phyloP scores from a whole-genome alignment of 768 basidiomycete genomes.

The Lentinula sp. region DNA sequence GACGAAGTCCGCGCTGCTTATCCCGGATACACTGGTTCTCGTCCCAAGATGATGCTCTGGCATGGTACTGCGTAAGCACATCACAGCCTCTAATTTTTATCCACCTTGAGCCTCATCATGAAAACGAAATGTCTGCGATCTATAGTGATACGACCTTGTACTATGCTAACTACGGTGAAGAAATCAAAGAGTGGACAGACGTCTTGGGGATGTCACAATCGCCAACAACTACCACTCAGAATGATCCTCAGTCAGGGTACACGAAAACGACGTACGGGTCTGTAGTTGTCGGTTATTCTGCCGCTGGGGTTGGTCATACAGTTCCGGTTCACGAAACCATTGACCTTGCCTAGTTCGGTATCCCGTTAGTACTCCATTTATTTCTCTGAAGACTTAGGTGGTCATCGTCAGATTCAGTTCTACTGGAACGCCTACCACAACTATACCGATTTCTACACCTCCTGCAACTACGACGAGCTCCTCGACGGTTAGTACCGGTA shows the following conservation, averaged over 20 bases:
- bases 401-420: background rate
- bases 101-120: background rate
- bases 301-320: constrained; percentile 42
- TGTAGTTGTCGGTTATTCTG: constrained; percentile 30
- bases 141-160: constrained; percentile 45
- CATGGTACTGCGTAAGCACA: constrained; percentile 38
- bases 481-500: background rate
- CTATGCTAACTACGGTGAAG: constrained; percentile 44
- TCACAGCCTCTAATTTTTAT: background rate
- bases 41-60: constrained; percentile 48
- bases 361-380: constrained; percentile 11
- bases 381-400: background rate
- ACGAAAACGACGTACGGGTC: constrained; percentile 43
- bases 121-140: background rate
- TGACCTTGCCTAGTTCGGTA: constrained; percentile 42
- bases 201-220: constrained; percentile 41
- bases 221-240: constrained; percentile 29
- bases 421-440: background rate
- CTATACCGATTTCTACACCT: background rate
- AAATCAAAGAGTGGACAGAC: constrained; percentile 51
- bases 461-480: background rate
- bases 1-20: constrained; percentile 39
- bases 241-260: constrained; percentile 39
- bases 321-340: constrained; percentile 43
- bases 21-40: constrained; percentile 45